Conservation (phyloP, 345 rosid species). For the Citrus inodora region DNA sequence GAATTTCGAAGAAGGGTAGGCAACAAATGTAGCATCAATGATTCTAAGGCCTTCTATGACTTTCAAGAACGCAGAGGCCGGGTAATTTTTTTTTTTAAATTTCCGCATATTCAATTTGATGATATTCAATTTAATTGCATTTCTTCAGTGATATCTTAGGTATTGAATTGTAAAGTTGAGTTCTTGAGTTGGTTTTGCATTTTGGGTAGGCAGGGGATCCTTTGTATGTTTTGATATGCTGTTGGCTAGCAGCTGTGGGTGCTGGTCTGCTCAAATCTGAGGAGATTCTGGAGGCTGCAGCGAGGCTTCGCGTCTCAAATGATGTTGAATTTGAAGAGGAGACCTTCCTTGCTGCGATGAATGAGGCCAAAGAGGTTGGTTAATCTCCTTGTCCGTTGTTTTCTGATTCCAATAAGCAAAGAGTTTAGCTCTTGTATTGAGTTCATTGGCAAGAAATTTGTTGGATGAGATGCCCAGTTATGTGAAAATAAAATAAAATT, state of each 20-base stretch:
- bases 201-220: slow-evolving; percentile 81
- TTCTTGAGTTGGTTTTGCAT: slow-evolving; percentile 20
- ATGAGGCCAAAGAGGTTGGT: slow-evolving; percentile 80
- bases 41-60: slow-evolving; percentile 89
- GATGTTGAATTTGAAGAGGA: slow-evolving; percentile 95
- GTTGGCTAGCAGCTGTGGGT: slow-evolving; percentile 95
- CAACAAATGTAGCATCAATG: slow-evolving; percentile 61
- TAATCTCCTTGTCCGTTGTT: background rate
- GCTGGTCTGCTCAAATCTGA: slow-evolving; percentile 96
- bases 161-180: background rate
- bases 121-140: background rate
- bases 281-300: slow-evolving; percentile 81
- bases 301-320: slow-evolving; percentile 72
- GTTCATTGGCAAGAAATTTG: background rate
- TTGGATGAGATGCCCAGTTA: background rate
- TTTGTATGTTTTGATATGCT: slow-evolving; percentile 82
- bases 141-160: background rate
- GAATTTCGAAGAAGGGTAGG: slow-evolving; percentile 94
- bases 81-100: slow-evolving; percentile 27
- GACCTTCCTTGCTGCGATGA: slow-evolving; percentile 73
- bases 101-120: background rate
- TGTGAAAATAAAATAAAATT: background rate
- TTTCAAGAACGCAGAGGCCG: slow-evolving; percentile 77
- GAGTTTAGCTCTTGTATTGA: background rate
- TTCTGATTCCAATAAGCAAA: background rate